A percentile compares a stretch with the other conserved stretches of the same genome.
phyloP scores from a whole-genome alignment of 116 monocot species.

The Cymodocea nodosa region DNA sequence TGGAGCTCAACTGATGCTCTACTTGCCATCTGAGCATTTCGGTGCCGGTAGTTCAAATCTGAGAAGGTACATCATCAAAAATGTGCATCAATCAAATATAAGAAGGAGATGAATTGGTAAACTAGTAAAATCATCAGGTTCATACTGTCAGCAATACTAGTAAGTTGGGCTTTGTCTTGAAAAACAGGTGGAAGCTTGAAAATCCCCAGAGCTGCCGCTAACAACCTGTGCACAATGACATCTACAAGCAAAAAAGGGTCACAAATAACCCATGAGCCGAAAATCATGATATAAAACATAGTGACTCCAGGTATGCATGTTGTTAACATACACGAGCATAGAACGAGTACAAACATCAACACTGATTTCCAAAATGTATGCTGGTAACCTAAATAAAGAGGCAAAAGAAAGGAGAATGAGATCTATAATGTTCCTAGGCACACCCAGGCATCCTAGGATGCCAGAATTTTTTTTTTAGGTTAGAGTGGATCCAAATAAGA shows the following conservation, averaged over 20 bases:
- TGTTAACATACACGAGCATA: no score
- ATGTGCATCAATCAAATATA: not conserved
- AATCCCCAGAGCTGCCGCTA: constrained; percentile 86
- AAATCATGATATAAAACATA: no score
- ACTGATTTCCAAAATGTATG: no score
- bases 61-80: constrained; percentile 7
- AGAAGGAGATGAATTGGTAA: not conserved
- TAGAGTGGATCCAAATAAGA: no score
- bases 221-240: constrained; percentile 96
- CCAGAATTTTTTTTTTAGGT: no score
- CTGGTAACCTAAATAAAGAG: no score
- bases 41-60: constrained; percentile 94
- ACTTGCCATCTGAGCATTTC: constrained; percentile 99
- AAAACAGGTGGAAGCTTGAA: constrained; percentile 83
- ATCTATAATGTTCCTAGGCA: no score
- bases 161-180: constrained; percentile 62
- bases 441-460: no score
- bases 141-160: constrained; percentile 84
- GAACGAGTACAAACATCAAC: no score
- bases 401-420: no score
- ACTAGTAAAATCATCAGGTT: not conserved
- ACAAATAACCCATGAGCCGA: no score
- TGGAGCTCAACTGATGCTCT: constrained; percentile 93
- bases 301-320: no score
- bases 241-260: constrained; percentile 30